Conservation (phyloP, 768 basidiomycete species). For the Leccinum sublutescens region DNA sequence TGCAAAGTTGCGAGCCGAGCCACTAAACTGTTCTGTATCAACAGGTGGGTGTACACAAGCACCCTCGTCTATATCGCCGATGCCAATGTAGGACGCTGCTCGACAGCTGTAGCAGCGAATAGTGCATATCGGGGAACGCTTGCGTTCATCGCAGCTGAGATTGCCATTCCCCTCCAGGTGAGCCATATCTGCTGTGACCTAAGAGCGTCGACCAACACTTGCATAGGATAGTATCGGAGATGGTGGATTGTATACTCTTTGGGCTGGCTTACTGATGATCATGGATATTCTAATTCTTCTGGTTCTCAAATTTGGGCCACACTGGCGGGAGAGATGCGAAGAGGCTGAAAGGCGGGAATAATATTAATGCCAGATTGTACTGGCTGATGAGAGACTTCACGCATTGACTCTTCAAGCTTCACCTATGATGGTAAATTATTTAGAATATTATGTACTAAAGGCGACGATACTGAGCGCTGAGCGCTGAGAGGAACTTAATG, state of each 20-base stretch:
- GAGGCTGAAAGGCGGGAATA: constrained; percentile 35
- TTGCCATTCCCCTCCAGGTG: constrained; percentile 72
- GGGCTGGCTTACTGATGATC: constrained; percentile 52
- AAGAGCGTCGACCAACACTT: background rate
- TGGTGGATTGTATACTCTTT: constrained; percentile 36
- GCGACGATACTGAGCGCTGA: background rate
- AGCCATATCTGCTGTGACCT: background rate
- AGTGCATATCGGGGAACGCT: constrained; percentile 68
- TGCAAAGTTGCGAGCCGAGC: background rate
- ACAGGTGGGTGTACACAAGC: constrained; percentile 57
- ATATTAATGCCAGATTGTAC: constrained; percentile 3
- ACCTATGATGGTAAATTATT: constrained; percentile 5
- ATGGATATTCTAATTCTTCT: constrained; percentile 54
- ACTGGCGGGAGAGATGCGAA: constrained; percentile 57
- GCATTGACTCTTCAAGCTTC: background rate
- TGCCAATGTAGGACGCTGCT: constrained; percentile 78
- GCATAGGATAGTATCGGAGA: constrained; percentile 25
- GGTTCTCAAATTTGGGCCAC: constrained; percentile 54
- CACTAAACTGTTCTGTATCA: background rate
- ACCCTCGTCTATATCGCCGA: constrained; percentile 87
- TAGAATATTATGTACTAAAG: background rate
- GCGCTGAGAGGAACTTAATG: background rate
- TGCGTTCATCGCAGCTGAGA: constrained; percentile 70
- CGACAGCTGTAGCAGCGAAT: constrained; percentile 73
- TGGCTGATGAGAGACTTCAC: background rate